These are phyloP conservation scores for Dendrocalamus sinicus DNA, from an alignment of 176 grass and related monocot species.

Conservation along the genomic window DNA sequence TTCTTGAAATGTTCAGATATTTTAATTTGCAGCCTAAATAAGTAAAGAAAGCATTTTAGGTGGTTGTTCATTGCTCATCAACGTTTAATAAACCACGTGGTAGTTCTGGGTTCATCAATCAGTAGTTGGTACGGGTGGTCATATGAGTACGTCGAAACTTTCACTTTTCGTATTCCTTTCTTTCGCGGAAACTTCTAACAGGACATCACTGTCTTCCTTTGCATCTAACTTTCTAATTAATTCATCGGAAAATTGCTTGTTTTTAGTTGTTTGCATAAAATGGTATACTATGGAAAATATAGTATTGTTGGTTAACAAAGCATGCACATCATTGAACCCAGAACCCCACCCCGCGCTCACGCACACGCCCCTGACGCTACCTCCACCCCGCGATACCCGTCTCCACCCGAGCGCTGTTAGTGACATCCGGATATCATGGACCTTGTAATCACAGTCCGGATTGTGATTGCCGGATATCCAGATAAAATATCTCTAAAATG, in stretches of 20 bases:
- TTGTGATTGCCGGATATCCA: no score
- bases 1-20: constrained; percentile 15
- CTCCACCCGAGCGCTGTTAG: no score
- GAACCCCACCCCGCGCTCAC: no score
- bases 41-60: constrained; percentile 9
- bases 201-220: constrained; percentile 15
- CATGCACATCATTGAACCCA: no score
- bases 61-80: background rate
- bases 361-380: no score
- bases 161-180: constrained; percentile 35
- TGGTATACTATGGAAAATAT: background rate
- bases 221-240: constrained; percentile 6
- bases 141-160: background rate
- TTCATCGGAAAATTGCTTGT: constrained; percentile 4
- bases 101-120: constrained; percentile 14
- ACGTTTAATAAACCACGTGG: background rate
- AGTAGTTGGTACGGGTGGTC: constrained; percentile 9
- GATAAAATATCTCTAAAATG: no score
- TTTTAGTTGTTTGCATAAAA: constrained; percentile 22
- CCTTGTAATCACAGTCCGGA: no score
- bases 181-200: constrained; percentile 22
- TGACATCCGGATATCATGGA: no score
- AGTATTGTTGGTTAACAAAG: background rate
- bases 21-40: constrained; percentile 9
- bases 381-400: no score